phyloP scores from a whole-genome alignment of 192 early-diverging fungal genomes.

The Coemansia sp. region DNA sequence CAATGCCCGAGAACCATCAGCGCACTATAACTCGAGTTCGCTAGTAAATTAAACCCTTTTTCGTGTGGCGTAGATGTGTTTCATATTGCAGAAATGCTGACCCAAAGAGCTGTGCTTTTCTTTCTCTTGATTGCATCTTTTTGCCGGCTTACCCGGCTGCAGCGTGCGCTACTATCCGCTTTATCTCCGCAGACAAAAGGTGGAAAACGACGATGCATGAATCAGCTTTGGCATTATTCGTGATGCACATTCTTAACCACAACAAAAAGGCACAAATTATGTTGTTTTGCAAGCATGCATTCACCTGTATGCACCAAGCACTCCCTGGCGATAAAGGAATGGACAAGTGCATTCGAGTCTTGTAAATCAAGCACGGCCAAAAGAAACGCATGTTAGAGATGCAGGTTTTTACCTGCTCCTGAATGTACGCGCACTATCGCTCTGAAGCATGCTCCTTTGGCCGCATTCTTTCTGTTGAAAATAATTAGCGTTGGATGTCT shows the following conservation, averaged over 20 bases:
- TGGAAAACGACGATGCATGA: background rate
- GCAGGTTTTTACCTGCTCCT: background rate
- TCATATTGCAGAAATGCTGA: background rate
- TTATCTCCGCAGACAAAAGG: background rate
- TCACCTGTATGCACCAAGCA: background rate
- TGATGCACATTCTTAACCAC: slow-evolving; percentile 9
- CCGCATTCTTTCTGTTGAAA: background rate
- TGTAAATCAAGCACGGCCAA: background rate
- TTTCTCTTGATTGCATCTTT: background rate
- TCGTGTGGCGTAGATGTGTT: background rate
- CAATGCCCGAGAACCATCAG: background rate
- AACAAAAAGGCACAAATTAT: background rate
- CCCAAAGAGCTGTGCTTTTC: background rate
- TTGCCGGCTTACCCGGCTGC: slow-evolving; percentile 4
- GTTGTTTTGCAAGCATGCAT: slow-evolving; percentile 1
- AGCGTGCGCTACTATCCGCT: background rate
- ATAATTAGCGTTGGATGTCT: background rate
- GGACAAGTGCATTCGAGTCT: background rate
- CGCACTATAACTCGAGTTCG: background rate
- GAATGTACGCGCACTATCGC: background rate
- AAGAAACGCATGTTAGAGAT: background rate
- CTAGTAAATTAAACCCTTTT: background rate
- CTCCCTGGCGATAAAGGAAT: background rate
- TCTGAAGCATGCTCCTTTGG: background rate
- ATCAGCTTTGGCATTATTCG: background rate